phyloP scores from a whole-genome alignment of 2,329 filamentous ascomycete species.

The Lachnellula cervina region DNA sequence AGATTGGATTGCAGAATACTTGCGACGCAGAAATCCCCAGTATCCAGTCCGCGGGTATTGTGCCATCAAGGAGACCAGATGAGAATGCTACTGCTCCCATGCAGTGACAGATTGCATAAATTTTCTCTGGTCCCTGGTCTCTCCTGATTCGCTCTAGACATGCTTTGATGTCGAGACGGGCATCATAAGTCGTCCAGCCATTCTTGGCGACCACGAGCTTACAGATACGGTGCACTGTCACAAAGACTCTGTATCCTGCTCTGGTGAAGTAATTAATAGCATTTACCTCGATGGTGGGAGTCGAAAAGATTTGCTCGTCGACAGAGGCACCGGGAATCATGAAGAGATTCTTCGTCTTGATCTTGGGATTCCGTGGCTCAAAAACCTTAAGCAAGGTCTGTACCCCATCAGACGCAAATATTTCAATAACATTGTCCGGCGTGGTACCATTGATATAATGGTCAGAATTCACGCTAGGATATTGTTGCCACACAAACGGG shows the following conservation, averaged over 20 bases:
- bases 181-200: constrained; percentile 55
- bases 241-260: constrained; percentile 56
- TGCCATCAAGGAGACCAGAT: constrained; percentile 56
- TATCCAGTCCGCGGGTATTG: constrained; percentile 53
- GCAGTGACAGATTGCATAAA: constrained; percentile 59
- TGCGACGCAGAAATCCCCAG: constrained; percentile 54
- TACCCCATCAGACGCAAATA: constrained; percentile 49
- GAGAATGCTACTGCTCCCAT: constrained; percentile 57
- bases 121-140: constrained; percentile 32
- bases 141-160: constrained; percentile 49
- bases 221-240: constrained; percentile 55
- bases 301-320: constrained; percentile 57
- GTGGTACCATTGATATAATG: constrained; percentile 49
- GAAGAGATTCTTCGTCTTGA: constrained; percentile 47
- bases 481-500: constrained; percentile 52
- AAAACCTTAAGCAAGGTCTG: constrained; percentile 51
- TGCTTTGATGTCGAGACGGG: constrained; percentile 54
- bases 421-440: constrained; percentile 38
- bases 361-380: constrained; percentile 40
- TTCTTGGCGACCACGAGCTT: constrained; percentile 45
- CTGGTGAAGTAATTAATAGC: constrained; percentile 58
- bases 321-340: constrained; percentile 60
- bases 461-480: constrained; percentile 42
- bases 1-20: constrained; percentile 60
- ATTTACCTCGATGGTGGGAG: constrained; percentile 60